Evolutionary conservation across 2,329 filamentous ascomycete genomes (phyloP), one percentile per base, ranked within the genome.

Genomic region (Hypoxylon sp.): DNA sequence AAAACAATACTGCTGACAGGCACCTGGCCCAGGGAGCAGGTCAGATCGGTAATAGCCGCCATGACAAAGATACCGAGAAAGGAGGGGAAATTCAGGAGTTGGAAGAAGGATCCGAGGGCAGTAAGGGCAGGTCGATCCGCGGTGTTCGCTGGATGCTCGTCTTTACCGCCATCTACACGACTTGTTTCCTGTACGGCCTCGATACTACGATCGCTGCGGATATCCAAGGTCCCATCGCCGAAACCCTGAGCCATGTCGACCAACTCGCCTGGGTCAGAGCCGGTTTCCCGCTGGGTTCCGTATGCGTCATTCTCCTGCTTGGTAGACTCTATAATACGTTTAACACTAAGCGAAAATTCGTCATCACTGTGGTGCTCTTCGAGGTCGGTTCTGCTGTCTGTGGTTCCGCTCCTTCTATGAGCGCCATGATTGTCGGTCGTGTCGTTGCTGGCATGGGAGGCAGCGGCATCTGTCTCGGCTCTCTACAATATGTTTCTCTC

Each of bases 131-230:
- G 43, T 46, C 53, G 22, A 62, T 64, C n/a, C 55, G 52, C 8
- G 5, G 74, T 82, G 49, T 80, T 80, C n/a, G 83, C 74, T 13
- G 80, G 71, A 6, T 75, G 65, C 63, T 68, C 5, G 2, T 52
- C 50, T 41, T n/a, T 13, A 41, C 20, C 17, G 37, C 37, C 20
- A 32, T 52, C 5, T 41, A 52, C 34, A 43, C 19, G n/a, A 52
- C 20, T 43, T 52, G 34, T 6, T 22, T 75, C 80, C 4, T 79
- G 79, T 59, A 41, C n/a, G 76, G 75, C 5, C 73, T 79, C 19
- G 77, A 79, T 64, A 82, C 78, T 10, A 84, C 82, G 0, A 81
- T 84, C 37, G 73, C 80, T 1, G 82, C 81, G 5, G 79, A 80
- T 63, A 73, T 84, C 8, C 80, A 83, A 54, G 77, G 76, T 0